Evolutionary conservation across 352 stramenopile species (phyloP), one percentile per base, ranked within the genome.

Genomic region (Discostella stelligera): DNA sequence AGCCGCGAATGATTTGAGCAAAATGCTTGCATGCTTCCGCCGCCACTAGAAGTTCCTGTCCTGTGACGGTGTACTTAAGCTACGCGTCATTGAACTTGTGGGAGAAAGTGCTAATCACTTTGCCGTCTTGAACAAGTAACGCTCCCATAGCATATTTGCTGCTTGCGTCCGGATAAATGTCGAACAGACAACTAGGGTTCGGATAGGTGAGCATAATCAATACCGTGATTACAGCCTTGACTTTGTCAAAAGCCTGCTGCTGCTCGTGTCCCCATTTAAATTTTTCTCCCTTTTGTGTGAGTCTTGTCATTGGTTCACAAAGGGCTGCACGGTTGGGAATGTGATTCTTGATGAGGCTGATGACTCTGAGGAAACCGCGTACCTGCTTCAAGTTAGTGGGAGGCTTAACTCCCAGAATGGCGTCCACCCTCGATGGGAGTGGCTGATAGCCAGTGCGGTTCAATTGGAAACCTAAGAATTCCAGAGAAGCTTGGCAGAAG

Each of bases 391-490:
- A n/a, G n/a, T n/a, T n/a, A n/a, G n/a, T n/a, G n/a, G 76, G 76
- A 27, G 25, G 11, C 30, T 41, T 30, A 16, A 80, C 30, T 21
- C 62, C 49, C 11, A 75, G 11, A n/a, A 83, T 74, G 1, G 58
- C 69, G 60, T 68, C 50, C 3, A 80, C 55, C 41, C 53, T 16
- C 0, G 55, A 66, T 72, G 10, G 1, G 0, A 59, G 55, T 30
- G 50, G 60, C 11, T 37, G 44, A 27, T 59, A 55, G n/a, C 20
- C 53, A 0, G 16, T 56, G 3, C 32, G 27, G 18, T 23, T 32
- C 2, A 77, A n/a, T 18, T 37, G 2, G 49, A 71, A 71, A 13
- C 60, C 59, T 6, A 77, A 18, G 20, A 59, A 77, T 59, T 77
- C 49, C 16, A 65, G 21, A 0, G 20, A 27, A n/a, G 4, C 25